A percentile compares a stretch with the other conserved stretches of the same genome.
Evolutionary conservation across 129 eudicot species (phyloP).

Genomic region (Kitagawia praeruptora): DNA sequence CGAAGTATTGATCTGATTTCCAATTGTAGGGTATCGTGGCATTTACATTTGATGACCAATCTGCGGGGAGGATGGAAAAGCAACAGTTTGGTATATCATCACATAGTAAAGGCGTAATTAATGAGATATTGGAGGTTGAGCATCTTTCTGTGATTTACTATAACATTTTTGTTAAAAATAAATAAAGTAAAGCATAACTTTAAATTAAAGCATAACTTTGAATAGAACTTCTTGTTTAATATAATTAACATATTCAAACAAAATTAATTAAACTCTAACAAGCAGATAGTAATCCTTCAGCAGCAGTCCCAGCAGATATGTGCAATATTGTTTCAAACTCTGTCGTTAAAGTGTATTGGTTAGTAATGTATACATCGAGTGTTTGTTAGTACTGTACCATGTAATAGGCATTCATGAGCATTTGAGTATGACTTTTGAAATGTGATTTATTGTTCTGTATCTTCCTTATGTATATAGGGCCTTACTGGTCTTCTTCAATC

Average conservation of each 20-base stretch:
- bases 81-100: conserved; percentile 65
- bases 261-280: neutral
- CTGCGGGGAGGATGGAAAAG: conserved; percentile 46
- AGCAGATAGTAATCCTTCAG: neutral
- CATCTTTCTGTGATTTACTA: neutral
- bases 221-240: neutral
- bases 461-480: conserved; percentile 36
- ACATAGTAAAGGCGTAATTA: conserved; percentile 87
- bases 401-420: neutral
- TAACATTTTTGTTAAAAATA: neutral
- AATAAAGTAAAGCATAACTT: neutral
- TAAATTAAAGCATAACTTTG: neutral
- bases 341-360: neutral
- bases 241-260: neutral
- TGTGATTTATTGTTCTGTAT: neutral
- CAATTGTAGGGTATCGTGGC: conserved; percentile 76
- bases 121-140: conserved; percentile 83
- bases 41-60: conserved; percentile 74
- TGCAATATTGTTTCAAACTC: neutral
- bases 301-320: neutral
- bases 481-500: conserved; percentile 98
- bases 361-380: neutral
- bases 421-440: neutral
- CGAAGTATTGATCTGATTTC: neutral
- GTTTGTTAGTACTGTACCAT: neutral